A percentile compares a stretch with the other conserved stretches of the same genome.
Evolutionary conservation across 2,329 filamentous ascomycete genomes (phyloP).

Genomic region (Fusarium sororula): DNA sequence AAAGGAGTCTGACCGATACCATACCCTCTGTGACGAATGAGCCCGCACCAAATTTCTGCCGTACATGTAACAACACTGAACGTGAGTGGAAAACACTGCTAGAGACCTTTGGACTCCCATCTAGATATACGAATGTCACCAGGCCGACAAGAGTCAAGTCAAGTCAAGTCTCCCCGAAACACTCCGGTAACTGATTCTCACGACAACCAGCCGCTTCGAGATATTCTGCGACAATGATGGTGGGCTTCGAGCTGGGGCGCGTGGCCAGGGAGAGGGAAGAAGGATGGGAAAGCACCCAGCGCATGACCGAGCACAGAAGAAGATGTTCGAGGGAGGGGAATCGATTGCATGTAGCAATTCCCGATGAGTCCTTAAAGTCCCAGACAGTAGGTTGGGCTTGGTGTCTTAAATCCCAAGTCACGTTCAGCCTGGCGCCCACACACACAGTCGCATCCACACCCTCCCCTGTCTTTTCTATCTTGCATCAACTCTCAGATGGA

Average conservation of each 20-base stretch:
- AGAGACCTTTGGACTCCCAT: neutral
- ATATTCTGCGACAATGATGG: slow-evolving; percentile 25
- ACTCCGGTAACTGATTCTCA: neutral
- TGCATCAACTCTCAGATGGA: slow-evolving; percentile 9
- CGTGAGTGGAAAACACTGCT: slow-evolving; percentile 3
- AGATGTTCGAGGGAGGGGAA: slow-evolving; percentile 14
- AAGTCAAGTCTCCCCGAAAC: slow-evolving; percentile 10
- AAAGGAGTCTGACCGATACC: slow-evolving; percentile 23
- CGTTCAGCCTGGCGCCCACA: slow-evolving; percentile 45
- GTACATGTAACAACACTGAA: neutral
- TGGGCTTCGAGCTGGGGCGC: slow-evolving; percentile 33
- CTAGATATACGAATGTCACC: slow-evolving; percentile 3
- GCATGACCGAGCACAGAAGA: slow-evolving; percentile 37
- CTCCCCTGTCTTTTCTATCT: slow-evolving; percentile 26
- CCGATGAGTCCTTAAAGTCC: slow-evolving; percentile 39
- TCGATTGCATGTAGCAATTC: slow-evolving; percentile 43
- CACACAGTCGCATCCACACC: slow-evolving; percentile 33
- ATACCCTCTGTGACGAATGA: slow-evolving; percentile 21
- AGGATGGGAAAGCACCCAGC: slow-evolving; percentile 30
- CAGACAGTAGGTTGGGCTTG: slow-evolving; percentile 43
- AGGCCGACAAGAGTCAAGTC: slow-evolving; percentile 18
- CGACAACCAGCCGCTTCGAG: slow-evolving; percentile 14
- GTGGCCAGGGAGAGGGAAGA: slow-evolving; percentile 33
- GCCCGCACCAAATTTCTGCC: neutral
- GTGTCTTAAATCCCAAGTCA: slow-evolving; percentile 52